These are phyloP conservation scores for Metschnikowia rubicola DNA, from an alignment of 805 yeast species.

Conservation along the genomic window DNA sequence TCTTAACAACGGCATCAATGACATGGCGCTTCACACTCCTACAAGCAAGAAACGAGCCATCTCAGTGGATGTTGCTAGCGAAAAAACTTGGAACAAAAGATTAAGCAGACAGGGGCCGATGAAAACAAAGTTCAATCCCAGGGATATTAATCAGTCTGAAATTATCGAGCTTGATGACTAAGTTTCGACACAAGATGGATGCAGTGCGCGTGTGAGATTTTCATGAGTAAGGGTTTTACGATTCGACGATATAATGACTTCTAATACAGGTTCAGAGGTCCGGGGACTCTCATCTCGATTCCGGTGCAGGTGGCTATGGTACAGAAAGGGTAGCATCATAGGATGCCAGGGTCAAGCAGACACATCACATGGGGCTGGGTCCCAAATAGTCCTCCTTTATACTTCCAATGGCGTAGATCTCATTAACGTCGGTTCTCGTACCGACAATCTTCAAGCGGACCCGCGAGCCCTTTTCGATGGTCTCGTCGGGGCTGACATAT, in stretches of 20 bases:
- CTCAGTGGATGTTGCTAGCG: conserved; percentile 2
- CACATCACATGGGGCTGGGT: conserved; percentile 48
- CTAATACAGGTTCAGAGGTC: neutral
- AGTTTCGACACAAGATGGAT: no score
- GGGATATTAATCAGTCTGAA: conserved; percentile 9
- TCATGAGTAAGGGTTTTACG: neutral
- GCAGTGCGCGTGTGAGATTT: no score
- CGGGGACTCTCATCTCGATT: neutral
- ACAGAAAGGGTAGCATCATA: conserved; percentile 6
- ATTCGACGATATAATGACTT: neutral
- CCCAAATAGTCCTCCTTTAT: conserved; percentile 98
- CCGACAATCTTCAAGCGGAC: conserved; percentile 95
- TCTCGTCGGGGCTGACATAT: conserved; percentile 90
- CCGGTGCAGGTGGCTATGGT: conserved; percentile 10
- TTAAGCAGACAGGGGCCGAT: conserved; percentile 8
- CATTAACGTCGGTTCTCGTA: conserved; percentile 95
- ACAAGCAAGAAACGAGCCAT: conserved; percentile 10
- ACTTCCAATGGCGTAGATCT: conserved; percentile 95
- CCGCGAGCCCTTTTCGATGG: conserved; percentile 89
- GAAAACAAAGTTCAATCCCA: conserved; percentile 14
- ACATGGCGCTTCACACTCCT: conserved; percentile 12
- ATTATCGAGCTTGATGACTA: conserved; percentile 18
- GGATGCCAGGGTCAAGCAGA: neutral
- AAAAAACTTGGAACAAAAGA: conserved; percentile 12
- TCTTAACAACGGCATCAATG: conserved; percentile 15